A percentile compares a stretch with the other conserved stretches of the same genome.
Conservation (phyloP, 202 grass and related monocot species). For the Panicum hallii region DNA sequence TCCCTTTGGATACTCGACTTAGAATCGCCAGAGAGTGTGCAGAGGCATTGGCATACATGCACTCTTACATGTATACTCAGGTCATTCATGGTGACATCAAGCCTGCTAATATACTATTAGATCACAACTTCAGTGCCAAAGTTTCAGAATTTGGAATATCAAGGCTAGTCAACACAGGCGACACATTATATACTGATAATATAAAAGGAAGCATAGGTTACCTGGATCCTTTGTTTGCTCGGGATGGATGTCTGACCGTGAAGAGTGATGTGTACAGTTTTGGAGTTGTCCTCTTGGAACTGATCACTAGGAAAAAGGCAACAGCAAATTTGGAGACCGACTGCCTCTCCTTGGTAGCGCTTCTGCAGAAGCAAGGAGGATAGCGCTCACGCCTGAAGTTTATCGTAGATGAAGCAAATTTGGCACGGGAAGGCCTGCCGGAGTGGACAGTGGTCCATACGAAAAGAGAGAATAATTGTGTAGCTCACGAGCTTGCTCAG, state of each 20-base stretch:
- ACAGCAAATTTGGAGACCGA: background rate
- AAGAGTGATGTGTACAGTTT: conserved; percentile 33
- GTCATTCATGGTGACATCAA: conserved; percentile 7
- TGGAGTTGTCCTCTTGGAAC: conserved; percentile 3
- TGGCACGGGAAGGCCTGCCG: too few species aligned
- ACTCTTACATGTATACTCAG: conserved; percentile 34
- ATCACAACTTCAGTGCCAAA: background rate
- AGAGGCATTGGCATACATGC: conserved; percentile 28
- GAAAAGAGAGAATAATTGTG: too few species aligned
- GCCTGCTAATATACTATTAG: conserved; percentile 34
- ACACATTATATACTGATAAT: background rate
- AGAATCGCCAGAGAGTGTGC: conserved; percentile 4
- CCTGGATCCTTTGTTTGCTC: conserved; percentile 19
- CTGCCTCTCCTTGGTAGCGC: too few species aligned
- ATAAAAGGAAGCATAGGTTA: conserved; percentile 27
- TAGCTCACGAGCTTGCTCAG: too few species aligned
- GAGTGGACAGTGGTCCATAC: too few species aligned
- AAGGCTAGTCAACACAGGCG: background rate
- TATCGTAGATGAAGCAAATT: too few species aligned
- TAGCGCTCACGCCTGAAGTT: too few species aligned
- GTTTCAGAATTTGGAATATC: conserved; percentile 36
- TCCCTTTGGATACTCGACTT: conserved; percentile 5
- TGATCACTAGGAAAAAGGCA: conserved; percentile 20
- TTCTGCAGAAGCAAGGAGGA: too few species aligned
- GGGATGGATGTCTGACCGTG: background rate